These are phyloP conservation scores for Aspergillus wentii DNA, from an alignment of 495 filamentous ascomycete species.

Conservation along the genomic window DNA sequence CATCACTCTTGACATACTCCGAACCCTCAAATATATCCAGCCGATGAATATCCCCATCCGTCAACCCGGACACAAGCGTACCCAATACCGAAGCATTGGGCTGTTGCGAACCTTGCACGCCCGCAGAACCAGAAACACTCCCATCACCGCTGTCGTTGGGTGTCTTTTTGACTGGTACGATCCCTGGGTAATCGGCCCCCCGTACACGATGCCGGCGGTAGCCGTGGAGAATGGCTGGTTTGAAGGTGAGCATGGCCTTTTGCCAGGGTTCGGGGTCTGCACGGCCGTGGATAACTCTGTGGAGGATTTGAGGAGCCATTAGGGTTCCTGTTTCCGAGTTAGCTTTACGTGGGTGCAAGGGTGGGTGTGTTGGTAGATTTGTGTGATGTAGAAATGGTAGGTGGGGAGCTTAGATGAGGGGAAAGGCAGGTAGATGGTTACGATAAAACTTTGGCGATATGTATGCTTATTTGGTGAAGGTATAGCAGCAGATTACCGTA, in stretches of 20 bases:
- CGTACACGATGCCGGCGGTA: slow-evolving; percentile 66
- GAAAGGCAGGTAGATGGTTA: background rate
- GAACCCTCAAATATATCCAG: slow-evolving; percentile 81
- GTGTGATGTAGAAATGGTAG: too few relatives aligned
- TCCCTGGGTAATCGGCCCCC: slow-evolving; percentile 78
- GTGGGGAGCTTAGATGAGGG: background rate
- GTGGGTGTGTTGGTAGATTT: background rate
- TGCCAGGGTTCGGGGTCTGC: slow-evolving; percentile 42
- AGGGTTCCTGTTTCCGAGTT: slow-evolving; percentile 35
- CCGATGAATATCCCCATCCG: slow-evolving; percentile 65
- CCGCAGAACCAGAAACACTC: slow-evolving; percentile 12
- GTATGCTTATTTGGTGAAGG: too few relatives aligned
- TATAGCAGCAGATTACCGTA: too few relatives aligned
- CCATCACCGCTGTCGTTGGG: too few relatives aligned
- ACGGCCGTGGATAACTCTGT: slow-evolving; percentile 71
- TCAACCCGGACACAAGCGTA: slow-evolving; percentile 72
- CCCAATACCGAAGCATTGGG: slow-evolving; percentile 59
- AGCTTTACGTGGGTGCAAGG: background rate
- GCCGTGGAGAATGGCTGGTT: slow-evolving; percentile 69
- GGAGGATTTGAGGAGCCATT: slow-evolving; percentile 80
- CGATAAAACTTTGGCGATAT: too few relatives aligned
- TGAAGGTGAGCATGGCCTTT: slow-evolving; percentile 54
- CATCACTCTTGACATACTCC: slow-evolving; percentile 61
- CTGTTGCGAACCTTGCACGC: background rate
- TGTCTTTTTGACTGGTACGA: slow-evolving; percentile 53